These are phyloP conservation scores for Actinidia arguta DNA, from an alignment of 179 eudicot genomes.

Conservation along the genomic window DNA sequence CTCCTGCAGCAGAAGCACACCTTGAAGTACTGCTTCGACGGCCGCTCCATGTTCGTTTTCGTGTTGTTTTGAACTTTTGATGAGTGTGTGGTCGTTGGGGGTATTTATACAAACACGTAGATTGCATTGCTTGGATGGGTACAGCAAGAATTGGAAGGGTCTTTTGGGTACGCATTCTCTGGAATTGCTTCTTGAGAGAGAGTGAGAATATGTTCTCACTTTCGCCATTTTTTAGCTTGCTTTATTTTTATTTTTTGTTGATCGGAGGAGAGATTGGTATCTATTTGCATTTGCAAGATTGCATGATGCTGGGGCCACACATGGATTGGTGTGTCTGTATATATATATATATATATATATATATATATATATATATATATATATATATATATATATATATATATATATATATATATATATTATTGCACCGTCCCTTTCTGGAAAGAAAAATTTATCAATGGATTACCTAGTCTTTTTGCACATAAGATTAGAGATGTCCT, in stretches of 20 bases:
- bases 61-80: background rate
- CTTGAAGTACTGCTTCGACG: slow-evolving; percentile 74
- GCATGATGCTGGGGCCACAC: no score
- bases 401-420: no score
- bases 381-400: no score
- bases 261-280: no score
- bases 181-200: background rate
- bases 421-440: no score
- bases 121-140: slow-evolving; percentile 4
- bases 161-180: background rate
- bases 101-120: background rate
- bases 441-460: no score
- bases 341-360: background rate
- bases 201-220: slow-evolving; percentile 5
- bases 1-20: slow-evolving; percentile 89
- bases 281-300: no score
- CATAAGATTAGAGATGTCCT: no score
- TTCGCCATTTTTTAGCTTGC: no score
- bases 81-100: background rate
- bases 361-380: no score
- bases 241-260: no score
- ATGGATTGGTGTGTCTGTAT: background rate
- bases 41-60: background rate
- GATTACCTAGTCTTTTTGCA: no score
- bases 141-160: background rate